phyloP scores from a whole-genome alignment of 2,329 filamentous ascomycete genomes.

The Orbilia javanica region DNA sequence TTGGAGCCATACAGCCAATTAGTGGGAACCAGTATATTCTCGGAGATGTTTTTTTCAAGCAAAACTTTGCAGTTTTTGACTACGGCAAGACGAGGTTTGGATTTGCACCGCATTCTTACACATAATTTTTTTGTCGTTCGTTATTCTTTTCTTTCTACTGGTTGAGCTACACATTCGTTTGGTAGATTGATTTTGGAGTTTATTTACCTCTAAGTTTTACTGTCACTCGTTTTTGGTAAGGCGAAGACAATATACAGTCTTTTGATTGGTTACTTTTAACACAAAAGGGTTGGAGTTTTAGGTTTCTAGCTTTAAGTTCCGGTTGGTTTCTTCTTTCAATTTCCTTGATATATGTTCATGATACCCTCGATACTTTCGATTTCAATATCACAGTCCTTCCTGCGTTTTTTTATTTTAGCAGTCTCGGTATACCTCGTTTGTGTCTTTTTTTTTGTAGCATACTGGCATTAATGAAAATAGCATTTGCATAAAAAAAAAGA shows the following conservation, averaged over 20 bases:
- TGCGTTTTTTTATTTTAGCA: background rate
- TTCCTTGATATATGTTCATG: background rate
- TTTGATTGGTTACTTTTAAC: no score
- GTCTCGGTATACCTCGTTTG: background rate
- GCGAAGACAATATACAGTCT: background rate
- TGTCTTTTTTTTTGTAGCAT: background rate
- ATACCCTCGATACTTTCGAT: background rate
- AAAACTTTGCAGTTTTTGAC: conserved; percentile 89
- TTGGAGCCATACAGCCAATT: conserved; percentile 45
- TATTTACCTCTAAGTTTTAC: background rate
- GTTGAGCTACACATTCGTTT: background rate
- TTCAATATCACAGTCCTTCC: background rate
- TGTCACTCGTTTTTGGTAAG: background rate
- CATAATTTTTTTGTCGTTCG: background rate
- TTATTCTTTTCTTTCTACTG: background rate
- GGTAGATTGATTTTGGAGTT: background rate
- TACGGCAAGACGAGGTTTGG: conserved; percentile 76
- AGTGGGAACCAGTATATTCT: conserved; percentile 74
- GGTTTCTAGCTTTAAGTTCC: background rate
- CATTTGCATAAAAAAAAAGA: conserved; percentile 13
- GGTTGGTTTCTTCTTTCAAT: background rate
- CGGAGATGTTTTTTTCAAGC: conserved; percentile 88
- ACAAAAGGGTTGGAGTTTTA: background rate
- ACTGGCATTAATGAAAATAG: background rate
- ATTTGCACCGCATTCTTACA: conserved; percentile 62